Evolutionary conservation across 495 filamentous ascomycete species (phyloP), one percentile per base, ranked within the genome.

Genomic region (Aspergillus cavernicola): DNA sequence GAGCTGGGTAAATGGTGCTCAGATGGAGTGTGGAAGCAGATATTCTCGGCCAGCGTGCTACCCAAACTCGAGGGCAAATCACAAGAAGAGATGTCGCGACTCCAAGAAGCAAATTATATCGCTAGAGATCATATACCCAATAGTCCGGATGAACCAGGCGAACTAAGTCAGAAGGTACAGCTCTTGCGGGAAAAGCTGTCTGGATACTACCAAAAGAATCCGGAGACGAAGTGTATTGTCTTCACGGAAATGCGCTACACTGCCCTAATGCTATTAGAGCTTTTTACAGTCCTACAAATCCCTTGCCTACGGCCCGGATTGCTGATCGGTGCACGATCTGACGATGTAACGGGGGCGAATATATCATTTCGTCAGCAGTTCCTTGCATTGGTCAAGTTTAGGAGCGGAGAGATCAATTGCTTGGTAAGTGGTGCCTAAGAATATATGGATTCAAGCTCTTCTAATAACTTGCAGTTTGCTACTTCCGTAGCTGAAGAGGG

Each of bases 401-500:
- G 87, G 55, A 83, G 80, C 42, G 89, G 92, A 18, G 82, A 85
- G 13, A 53, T 95, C 12, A 97, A 97, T 62, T 97, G 92, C 60
- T 73, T 98, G 44, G 73, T 76, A 65, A 59, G 63, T 39, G 19
- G 1, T 23, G 8, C 49, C 31, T 33, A 2, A 31, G 18, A 8
- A 18, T 26, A 12, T 24, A 1, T 31, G 12, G 7, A 29, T 50
- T 26, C 4, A 16, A 46, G 24, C 8, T n/a, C 36, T 20, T 18
- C 56, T 67, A 44, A 69, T 22, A 1, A 15, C 26, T 35, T 37
- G 22, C 39, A 76, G 67, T 86, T 97, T 65, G 86, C 90, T 31
- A 97, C 93, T 4, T 91, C 89, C 1, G 87, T 97, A 4, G 93
- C 88, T 2, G 93, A 98, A 66, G 93, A 98, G 68, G 93, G 93